Percentiles rank a stretch among this genome's conserved stretches.
Conservation (phyloP, 108 stramenopile genomes). For the Cyclotella distinguenda region DNA sequence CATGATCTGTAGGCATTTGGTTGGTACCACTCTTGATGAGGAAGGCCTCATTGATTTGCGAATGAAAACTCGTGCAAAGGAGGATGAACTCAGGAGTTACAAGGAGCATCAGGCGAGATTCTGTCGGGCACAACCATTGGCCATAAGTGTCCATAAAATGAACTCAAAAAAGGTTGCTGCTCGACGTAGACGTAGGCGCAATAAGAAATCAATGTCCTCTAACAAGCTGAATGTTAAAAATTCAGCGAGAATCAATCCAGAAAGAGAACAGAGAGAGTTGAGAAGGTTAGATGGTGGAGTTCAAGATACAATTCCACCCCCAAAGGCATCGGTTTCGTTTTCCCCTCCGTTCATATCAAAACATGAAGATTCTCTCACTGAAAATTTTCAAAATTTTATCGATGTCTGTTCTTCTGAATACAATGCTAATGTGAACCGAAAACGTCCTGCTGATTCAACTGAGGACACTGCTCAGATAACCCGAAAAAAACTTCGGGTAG, state of each 20-base stretch:
- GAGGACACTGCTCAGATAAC: conserved; percentile 1
- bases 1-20: conserved; percentile 72
- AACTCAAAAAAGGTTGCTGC: too few relatives aligned
- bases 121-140: too few relatives aligned
- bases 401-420: not conserved
- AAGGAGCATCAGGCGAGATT: too few relatives aligned
- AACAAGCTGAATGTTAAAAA: too few relatives aligned
- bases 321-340: not conserved
- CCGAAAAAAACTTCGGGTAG: conserved; percentile 22
- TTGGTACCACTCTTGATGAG: conserved; percentile 47
- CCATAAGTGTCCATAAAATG: too few relatives aligned
- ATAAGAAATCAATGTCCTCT: too few relatives aligned
- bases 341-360: too few relatives aligned
- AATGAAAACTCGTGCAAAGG: conserved; percentile 32
- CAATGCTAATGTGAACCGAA: not conserved
- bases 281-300: not conserved
- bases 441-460: not conserved
- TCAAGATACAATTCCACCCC: too few relatives aligned
- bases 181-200: too few relatives aligned
- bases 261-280: conserved; percentile 12
- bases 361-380: not conserved
- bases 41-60: conserved; percentile 49
- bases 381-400: not conserved
- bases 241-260: conserved; percentile 6
- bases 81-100: conserved; percentile 17